Evolutionary conservation across 148 eudicot genomes (phyloP), one percentile per base, ranked within the genome.

Genomic region (Hydrangea macrophylla): DNA sequence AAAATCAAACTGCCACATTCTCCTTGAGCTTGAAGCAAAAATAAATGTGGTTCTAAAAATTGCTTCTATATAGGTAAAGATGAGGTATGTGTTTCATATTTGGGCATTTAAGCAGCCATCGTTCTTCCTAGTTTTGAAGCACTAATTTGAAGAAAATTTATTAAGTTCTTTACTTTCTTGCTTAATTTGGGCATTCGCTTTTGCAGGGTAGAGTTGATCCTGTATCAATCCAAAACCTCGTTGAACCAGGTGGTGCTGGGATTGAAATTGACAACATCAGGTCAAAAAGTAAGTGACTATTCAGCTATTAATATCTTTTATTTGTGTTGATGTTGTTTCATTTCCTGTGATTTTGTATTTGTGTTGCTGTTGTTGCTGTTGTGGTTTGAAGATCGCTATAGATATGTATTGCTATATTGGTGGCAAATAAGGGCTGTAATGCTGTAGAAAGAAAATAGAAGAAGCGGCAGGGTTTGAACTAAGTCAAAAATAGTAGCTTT

Each of bases 221-320:
- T 61, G 67, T 74, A 59, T 67, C 80, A 66, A 35, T n/a, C 24
- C 40, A 36, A 44, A 63, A 62, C 72, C 55, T 31, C 25, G 66
- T 39, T 57, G 80, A 76, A 68, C 71, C 78, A 45, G 69, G 33
- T 60, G 64, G 44, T 39, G 31, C 20, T 48, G 76, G 58, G 65
- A 40, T 79, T 66, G 60, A 62, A 70, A 71, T 67, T 64, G 84
- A 80, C 64, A 73, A 69, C 63, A 55, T 33, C 57, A 39, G 61
- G 66, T 73, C 78, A 53, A 64, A 71, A 50, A 77, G 96, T 89
- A 87, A 68, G 86, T 73, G 37, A 37, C 62, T 20, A 26, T 56
- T 64, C 45, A n/a, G 58, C 62, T 23, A n/a, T 54, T 55, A 50
- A 17, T 15, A 17, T 7, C n/a, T 48, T 48, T n/a, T 42, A 15